Percentiles rank a stretch among this genome's conserved stretches.
Conservation (phyloP, 1,284 basidiomycete genomes). For the Apiotrichum brassicae region DNA sequence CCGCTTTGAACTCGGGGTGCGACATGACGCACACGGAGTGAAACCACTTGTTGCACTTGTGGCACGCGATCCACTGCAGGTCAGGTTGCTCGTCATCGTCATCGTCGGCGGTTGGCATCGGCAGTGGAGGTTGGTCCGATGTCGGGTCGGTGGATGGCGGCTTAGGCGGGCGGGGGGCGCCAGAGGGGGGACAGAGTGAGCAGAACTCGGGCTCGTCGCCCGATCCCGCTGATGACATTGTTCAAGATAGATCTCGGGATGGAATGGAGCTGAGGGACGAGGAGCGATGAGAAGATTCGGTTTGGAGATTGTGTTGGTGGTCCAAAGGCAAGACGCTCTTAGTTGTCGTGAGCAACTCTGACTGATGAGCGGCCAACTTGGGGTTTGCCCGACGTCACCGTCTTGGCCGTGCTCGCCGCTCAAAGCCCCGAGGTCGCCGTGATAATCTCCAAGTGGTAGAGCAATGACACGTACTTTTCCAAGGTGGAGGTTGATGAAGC, state of each 20-base stretch:
- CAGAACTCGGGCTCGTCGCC: conserved; percentile 21
- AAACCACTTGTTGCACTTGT: conserved; percentile 40
- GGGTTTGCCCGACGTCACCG: too few relatives aligned
- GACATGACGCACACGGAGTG: conserved; percentile 38
- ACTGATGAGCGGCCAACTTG: too few relatives aligned
- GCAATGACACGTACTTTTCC: too few relatives aligned
- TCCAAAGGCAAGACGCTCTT: too few relatives aligned
- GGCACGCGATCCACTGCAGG: conserved; percentile 42
- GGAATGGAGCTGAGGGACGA: neutral
- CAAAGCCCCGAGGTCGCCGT: too few relatives aligned
- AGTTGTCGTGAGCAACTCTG: too few relatives aligned
- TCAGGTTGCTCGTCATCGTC: conserved; percentile 7
- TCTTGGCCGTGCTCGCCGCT: too few relatives aligned
- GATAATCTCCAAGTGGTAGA: too few relatives aligned
- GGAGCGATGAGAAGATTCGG: neutral
- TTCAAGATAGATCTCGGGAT: too few relatives aligned
- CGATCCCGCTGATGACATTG: conserved; percentile 3
- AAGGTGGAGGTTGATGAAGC: too few relatives aligned
- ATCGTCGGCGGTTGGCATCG: conserved; percentile 1
- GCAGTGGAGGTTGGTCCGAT: neutral
- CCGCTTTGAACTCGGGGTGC: conserved; percentile 6
- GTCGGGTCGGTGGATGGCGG: neutral
- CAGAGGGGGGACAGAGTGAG: conserved; percentile 17
- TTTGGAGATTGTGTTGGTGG: too few relatives aligned
- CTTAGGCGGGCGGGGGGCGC: conserved; percentile 11